phyloP scores from a whole-genome alignment of 345 rosid species.

The Syzygium aqueum region DNA sequence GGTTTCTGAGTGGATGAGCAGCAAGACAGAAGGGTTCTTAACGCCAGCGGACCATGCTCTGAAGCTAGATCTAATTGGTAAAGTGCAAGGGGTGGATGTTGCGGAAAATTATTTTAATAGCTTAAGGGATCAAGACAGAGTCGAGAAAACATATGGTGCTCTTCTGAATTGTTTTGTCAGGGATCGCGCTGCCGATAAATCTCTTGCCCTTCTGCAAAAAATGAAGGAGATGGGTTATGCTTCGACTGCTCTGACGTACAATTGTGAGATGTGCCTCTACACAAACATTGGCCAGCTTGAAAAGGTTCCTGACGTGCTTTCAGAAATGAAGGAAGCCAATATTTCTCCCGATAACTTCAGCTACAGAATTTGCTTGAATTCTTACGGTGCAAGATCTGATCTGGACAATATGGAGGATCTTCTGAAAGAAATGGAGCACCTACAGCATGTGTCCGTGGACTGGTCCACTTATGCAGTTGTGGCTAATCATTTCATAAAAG shows the following conservation, averaged over 20 bases:
- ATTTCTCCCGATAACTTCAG: conserved; percentile 69
- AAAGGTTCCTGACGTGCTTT: conserved; percentile 43
- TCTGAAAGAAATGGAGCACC: conserved; percentile 57
- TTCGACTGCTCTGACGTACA: conserved; percentile 42
- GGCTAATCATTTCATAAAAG: conserved; percentile 57
- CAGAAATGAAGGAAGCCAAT: conserved; percentile 54
- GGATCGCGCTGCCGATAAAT: conserved; percentile 44
- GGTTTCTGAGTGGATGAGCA: conserved; percentile 81
- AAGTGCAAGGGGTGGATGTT: conserved; percentile 45
- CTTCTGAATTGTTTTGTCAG: conserved; percentile 69
- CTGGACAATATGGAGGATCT: conserved; percentile 36
- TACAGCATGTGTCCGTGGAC: conserved; percentile 34
- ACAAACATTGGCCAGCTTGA: conserved; percentile 41
- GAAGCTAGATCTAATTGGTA: conserved; percentile 70
- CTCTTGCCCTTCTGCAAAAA: conserved; percentile 43
- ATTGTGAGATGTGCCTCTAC: conserved; percentile 76
- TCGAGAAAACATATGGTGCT: conserved; percentile 72
- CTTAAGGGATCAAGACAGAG: conserved; percentile 54
- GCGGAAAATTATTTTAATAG: conserved; percentile 56
- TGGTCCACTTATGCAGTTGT: conserved; percentile 72
- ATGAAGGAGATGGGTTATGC: conserved; percentile 65
- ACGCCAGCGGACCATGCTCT: conserved; percentile 61
- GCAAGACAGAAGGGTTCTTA: conserved; percentile 37
- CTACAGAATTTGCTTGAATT: conserved; percentile 60
- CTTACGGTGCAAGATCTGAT: conserved; percentile 51